Evolutionary conservation across 2,329 filamentous ascomycete genomes (phyloP).

Genomic region (Clarireedia monteithiana): DNA sequence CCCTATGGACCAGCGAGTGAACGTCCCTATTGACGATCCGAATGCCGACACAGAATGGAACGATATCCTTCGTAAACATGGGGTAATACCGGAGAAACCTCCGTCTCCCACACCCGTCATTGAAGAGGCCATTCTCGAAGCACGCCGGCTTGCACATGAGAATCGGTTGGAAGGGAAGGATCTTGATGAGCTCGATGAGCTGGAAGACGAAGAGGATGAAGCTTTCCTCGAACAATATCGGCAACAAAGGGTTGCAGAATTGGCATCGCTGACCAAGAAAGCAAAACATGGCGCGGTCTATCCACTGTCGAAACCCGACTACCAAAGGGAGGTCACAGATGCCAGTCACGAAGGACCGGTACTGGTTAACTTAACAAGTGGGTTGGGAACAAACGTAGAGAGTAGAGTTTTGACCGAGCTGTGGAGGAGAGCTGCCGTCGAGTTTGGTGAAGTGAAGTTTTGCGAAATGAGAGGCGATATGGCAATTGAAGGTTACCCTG

Average conservation of each 20-base stretch:
- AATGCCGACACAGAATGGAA: conserved; percentile 99
- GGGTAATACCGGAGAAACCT: conserved; percentile 94
- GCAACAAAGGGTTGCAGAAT: conserved; percentile 77
- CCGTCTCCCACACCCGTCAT: conserved; percentile 94
- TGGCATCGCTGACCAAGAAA: conserved; percentile 66
- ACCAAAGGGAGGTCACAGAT: conserved; percentile 84
- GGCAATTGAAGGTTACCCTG: conserved; percentile 95
- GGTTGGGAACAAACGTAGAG: conserved; percentile 73
- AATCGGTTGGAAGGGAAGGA: conserved; percentile 92
- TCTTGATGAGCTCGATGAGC: conserved; percentile 82
- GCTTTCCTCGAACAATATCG: conserved; percentile 82
- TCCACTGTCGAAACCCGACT: conserved; percentile 90
- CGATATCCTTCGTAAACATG: conserved; percentile 94
- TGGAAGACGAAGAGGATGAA: conserved; percentile 95
- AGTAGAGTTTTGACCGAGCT: conserved; percentile 76
- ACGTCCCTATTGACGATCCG: conserved; percentile 85
- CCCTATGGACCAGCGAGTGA: conserved; percentile 55
- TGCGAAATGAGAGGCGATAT: conserved; percentile 88
- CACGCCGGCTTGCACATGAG: conserved; percentile 75
- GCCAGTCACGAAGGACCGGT: conserved; percentile 64
- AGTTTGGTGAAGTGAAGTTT: conserved; percentile 94
- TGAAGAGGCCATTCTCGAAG: conserved; percentile 85
- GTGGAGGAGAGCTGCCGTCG: conserved; percentile 74
- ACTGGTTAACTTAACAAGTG: conserved; percentile 75
- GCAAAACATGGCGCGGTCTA: conserved; percentile 86